Evolutionary conservation across 139 green algal genomes (phyloP), one percentile per base, ranked within the genome.

Genomic region (Limnomonas spitsbergensis): DNA sequence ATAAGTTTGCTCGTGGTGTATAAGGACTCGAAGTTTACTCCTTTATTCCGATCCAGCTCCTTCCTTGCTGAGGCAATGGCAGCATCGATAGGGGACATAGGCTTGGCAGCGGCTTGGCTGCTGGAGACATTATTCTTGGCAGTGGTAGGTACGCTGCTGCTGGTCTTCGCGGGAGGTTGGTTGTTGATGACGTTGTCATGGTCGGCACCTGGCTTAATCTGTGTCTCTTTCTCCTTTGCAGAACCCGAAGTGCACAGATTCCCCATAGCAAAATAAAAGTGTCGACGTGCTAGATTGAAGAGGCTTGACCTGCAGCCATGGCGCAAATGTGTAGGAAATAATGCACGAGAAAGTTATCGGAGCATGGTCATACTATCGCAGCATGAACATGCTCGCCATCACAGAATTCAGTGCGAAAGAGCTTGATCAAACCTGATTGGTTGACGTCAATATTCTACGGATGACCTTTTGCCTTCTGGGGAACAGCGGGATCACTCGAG

Each of bases 1-100:
- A 90, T 76, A 27, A 90, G 80, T 67, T 87, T 86, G 72, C 72
- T 83, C 26, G 79, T 67, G 38, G 72, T 69, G 40, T 87, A 90
- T 2, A 71, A 34, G 34, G 79, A 68, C 9, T 81, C 67, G 34
- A 89, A 84, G 0, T 71, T 69, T 4, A 47, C 54, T 2, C 66
- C 68, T 4, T 53, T 35, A 35, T 82, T 80, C 54, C 71, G 75
- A 14, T 87, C 77, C 20, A 89, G 81, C 81, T 89, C 84, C 7
- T 42, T 39, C 26, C 74, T 72, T 3, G 84, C 84, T 2, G 79
- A 79, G 34, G 71, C 73, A 1, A 89, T 72, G 1, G 84, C 56
- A 2, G 77, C 52, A 47, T 86, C 77, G 29, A 82, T 77, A 0
- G 78, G 82, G 29, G 47, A 61, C 14, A 61, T 14, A 61, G 47